Evolutionary conservation across 768 basidiomycete species (phyloP).

Genomic region (Lactarius akahatsu): DNA sequence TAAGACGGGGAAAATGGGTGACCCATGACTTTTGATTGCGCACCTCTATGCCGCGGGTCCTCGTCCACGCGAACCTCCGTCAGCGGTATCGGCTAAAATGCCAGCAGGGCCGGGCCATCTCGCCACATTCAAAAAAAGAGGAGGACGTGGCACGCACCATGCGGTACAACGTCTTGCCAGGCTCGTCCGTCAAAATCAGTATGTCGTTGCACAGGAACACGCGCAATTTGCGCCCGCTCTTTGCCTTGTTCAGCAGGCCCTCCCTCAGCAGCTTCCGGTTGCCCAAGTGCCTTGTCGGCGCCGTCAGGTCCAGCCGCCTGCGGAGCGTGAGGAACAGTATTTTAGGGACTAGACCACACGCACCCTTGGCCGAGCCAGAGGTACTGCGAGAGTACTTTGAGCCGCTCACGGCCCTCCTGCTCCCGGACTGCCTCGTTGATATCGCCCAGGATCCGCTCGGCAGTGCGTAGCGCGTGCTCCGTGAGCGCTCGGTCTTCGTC

Average conservation of each 20-base stretch:
- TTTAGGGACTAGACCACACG: constrained; percentile 28
- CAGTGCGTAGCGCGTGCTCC: constrained; percentile 52
- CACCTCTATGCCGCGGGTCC: constrained; percentile 51
- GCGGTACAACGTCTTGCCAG: constrained; percentile 68
- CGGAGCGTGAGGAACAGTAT: too few relatives aligned
- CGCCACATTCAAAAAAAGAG: too few relatives aligned
- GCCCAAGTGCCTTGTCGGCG: constrained; percentile 83
- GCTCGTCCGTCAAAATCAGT: constrained; percentile 77
- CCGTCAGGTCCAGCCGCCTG: constrained; percentile 85
- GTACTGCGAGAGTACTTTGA: constrained; percentile 70
- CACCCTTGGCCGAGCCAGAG: constrained; percentile 89
- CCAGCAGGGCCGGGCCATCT: background rate
- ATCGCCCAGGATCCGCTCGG: constrained; percentile 69
- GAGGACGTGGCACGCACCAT: constrained; percentile 54
- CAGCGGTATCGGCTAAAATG: constrained; percentile 72
- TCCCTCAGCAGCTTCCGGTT: constrained; percentile 77
- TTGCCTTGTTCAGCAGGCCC: constrained; percentile 74
- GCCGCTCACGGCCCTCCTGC: constrained; percentile 76
- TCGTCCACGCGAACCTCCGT: constrained; percentile 62
- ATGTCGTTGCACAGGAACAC: constrained; percentile 89
- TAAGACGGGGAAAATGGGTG: constrained; percentile 2
- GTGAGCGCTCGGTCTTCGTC: constrained; percentile 61
- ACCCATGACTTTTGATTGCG: constrained; percentile 18
- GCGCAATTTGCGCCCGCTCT: constrained; percentile 76
- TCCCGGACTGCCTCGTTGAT: constrained; percentile 91